Base-by-base conservation (phyloP, 1,284 basidiomycete species). In the Singerocomus inundabilis region DNA sequence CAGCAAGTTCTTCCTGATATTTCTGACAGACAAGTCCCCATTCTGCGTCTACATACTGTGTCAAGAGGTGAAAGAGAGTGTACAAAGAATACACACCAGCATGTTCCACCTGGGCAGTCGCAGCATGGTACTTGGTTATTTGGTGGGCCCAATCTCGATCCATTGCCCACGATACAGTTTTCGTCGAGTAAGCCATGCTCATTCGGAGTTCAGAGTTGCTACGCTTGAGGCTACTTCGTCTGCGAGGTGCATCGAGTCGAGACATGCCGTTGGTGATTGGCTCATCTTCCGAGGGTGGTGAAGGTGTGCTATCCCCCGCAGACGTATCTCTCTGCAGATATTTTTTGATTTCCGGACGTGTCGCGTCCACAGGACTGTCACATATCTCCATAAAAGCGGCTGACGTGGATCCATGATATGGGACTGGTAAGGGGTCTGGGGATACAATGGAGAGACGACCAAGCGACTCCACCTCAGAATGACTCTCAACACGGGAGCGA, bases 81-180 rank as follows among this genome's bases (percentile, higher is more conserved):
- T 18, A 3, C 16, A 11, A 21, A 43, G 37, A 28, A 44, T 10
- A 70, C 77, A 49, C 50, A 82, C 84, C 81, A 48, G 80, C 76
- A 38, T 73, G 70, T 48, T 84, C 80, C 2, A 77, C 76, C 55
- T 80, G 76, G 48, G 73, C 75, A 24, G 77, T 73, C 16, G 75
- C 75, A 52, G 75, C 71, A 18, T 78, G 72, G 59, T 81, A 84
- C 57, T 77, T 77, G 26, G 73, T 71, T 54, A 84, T 71, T 56
- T 82, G 80, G 10, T 75, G 74, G 32, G 76, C 71, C 70, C 80
- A 75, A 49, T 82, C 81, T 16, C 72, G 73, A 49, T 82, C 77
- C 70, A 85, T 84, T 29, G 85, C 85, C 85, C 85, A 87, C 31
- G 84, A 83, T 8, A 87, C 85, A 8, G 79, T 78, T 69, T 87